These are phyloP conservation scores for Glycyrrhiza uralensis DNA, from an alignment of 306 rosid species.

Conservation along the genomic window DNA sequence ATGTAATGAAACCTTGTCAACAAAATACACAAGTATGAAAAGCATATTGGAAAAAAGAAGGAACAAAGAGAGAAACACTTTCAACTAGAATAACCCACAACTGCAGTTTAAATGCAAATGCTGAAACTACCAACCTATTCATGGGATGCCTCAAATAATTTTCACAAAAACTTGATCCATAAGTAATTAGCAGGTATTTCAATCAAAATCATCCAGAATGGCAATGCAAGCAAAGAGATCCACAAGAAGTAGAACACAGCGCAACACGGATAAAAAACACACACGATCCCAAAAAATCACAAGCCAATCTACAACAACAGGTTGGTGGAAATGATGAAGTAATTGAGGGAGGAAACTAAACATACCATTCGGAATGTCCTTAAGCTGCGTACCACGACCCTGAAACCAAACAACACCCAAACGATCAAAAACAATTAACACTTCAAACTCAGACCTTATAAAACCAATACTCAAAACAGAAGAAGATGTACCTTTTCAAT, in stretches of 20 bases:
- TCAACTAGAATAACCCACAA: not conserved
- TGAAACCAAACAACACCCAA: slow-evolving; percentile 35
- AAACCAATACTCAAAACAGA: not conserved
- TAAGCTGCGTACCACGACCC: slow-evolving; percentile 87
- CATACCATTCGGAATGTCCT: slow-evolving; percentile 92
- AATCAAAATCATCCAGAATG: not conserved
- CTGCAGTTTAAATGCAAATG: not conserved
- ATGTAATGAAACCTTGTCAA: not conserved
- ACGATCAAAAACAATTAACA: not conserved
- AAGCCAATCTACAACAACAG: not conserved
- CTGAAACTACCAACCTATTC: not conserved
- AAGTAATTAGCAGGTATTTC: not conserved
- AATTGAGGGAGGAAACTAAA: not conserved
- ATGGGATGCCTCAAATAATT: not conserved
- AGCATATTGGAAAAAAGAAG: not conserved
- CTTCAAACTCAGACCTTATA: not conserved
- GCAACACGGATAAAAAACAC: not conserved
- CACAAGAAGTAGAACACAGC: not conserved
- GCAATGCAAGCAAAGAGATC: not conserved
- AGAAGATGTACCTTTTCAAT: slow-evolving; percentile 72
- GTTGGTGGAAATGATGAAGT: not conserved
- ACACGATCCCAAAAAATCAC: not conserved
- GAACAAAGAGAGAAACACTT: not conserved
- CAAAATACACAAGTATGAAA: not conserved
- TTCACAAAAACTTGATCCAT: not conserved